These are phyloP conservation scores for Ashbya aceris DNA, from an alignment of 1,139 yeast species.

Conservation along the genomic window DNA sequence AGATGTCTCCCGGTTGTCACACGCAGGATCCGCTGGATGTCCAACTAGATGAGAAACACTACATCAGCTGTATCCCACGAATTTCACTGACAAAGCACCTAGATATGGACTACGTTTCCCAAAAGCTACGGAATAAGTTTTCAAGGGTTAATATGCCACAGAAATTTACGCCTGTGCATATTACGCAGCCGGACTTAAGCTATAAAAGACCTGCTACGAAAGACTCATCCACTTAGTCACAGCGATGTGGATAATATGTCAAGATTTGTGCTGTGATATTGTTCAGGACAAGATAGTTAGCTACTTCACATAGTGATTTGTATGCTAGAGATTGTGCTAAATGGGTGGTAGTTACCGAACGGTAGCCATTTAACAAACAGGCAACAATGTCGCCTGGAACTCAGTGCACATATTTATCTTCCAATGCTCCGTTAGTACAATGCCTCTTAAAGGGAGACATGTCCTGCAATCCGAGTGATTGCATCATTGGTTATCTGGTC, in stretches of 20 bases:
- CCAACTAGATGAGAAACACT: constrained; percentile 91
- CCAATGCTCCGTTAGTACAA: constrained; percentile 65
- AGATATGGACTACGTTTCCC: constrained; percentile 83
- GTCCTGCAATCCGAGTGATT: constrained; percentile 52
- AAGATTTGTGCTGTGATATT: no score
- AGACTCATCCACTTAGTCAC: background rate
- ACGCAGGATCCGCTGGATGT: constrained; percentile 96
- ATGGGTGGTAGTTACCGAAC: no score
- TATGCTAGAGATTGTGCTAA: no score
- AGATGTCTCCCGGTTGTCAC: constrained; percentile 95
- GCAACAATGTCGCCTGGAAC: background rate
- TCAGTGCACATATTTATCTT: constrained; percentile 26
- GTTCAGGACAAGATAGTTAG: no score
- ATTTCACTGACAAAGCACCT: constrained; percentile 84
- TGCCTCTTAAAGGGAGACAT: constrained; percentile 32
- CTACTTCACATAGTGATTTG: no score
- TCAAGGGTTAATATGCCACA: constrained; percentile 84
- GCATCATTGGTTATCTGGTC: constrained; percentile 45
- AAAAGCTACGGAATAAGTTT: constrained; percentile 73
- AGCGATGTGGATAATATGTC: no score
- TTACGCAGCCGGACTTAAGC: constrained; percentile 50
- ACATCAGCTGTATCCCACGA: constrained; percentile 91
- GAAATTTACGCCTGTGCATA: constrained; percentile 83
- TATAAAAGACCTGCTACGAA: constrained; percentile 14
- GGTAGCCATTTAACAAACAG: background rate